phyloP scores from a whole-genome alignment of 768 basidiomycete genomes.

The Tylopilus vinaceipallidus region DNA sequence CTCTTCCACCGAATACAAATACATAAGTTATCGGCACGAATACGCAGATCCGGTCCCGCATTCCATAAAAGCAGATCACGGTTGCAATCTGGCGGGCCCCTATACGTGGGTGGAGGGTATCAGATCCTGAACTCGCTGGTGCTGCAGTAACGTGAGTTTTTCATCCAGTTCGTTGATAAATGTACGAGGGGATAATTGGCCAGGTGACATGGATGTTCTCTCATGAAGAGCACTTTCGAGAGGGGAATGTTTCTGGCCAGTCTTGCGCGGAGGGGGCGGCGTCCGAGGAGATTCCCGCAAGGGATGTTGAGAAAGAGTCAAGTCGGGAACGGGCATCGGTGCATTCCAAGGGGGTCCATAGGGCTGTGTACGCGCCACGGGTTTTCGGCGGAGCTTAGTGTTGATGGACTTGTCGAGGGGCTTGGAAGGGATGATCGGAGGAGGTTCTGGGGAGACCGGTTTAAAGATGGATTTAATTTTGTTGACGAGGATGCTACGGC shows the following conservation, averaged over 20 bases:
- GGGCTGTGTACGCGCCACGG: conserved; percentile 35
- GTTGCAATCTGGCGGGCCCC: no score
- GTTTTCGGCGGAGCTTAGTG: conserved; percentile 22
- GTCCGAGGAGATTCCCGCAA: background rate
- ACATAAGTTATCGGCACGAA: conserved; percentile 12
- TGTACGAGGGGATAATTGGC: conserved; percentile 16
- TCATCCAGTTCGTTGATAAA: conserved; percentile 21
- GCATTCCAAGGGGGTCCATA: conserved; percentile 39
- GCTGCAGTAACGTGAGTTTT: conserved; percentile 18
- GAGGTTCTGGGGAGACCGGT: conserved; percentile 7
- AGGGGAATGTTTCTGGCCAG: background rate
- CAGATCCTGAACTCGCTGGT: conserved; percentile 4
- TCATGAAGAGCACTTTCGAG: background rate
- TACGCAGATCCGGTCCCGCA: background rate
- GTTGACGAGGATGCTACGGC: conserved; percentile 9
- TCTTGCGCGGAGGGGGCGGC: background rate
- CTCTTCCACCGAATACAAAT: background rate
- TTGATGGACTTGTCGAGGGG: conserved; percentile 12
- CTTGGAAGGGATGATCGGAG: conserved; percentile 2
- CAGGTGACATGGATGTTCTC: background rate
- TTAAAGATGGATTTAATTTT: conserved; percentile 28
- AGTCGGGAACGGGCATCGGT: conserved; percentile 23
- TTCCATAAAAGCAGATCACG: no score
- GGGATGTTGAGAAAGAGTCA: background rate
- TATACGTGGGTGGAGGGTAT: conserved; percentile 1